Base-by-base conservation (phyloP, 306 rosid species). In the Lotus japonicus region DNA sequence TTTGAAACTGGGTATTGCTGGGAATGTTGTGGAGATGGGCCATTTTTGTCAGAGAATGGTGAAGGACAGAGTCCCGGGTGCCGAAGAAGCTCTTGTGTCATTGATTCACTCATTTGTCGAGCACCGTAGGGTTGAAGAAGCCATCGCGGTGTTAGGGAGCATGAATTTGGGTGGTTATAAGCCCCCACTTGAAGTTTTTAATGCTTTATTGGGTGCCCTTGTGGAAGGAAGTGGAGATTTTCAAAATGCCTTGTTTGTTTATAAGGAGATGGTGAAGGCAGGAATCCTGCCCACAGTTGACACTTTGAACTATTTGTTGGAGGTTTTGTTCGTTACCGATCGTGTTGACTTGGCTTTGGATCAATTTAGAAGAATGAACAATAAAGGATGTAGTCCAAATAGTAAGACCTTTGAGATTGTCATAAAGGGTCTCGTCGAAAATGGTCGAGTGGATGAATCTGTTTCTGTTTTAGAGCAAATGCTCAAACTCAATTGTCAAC, bases 241-340 rank as follows among this genome's bases (percentile, higher is more conserved):
- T 73, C 84, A 58, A 44, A 84, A 88, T 2, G 79, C 83, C 1
- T 66, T 94, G 79, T 85, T 86, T 69, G 87, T 90, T 71, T 94
- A 94, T 76, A 94, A 94, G 54, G 98, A 94, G 83, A 86, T 94
- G 81, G 90, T 94, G 77, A 90, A 87, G 70, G 82, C 85, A 6
- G 89, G 96, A 51, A 52, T 79, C 28, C 49, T 81, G 8, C 98
- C 98, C 8, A 82, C 69, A 5, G 70, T 86, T 23, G 82, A 86
- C 8, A 90, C 95, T 51, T 79, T 94, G 83, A 94, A 94, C 74
- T 74, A 44, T 72, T 82, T 94, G 89, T 71, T 94, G 83, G 84
- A 85, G 73, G 82, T 72, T 9, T 80, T 90, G 84, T 71, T 85
- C 17, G 70, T 56, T n/a, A 63, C 58, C 16, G 63, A 78, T 64